Base-by-base conservation (phyloP, 1,284 basidiomycete species). In the Ceratobasidium sp. region DNA sequence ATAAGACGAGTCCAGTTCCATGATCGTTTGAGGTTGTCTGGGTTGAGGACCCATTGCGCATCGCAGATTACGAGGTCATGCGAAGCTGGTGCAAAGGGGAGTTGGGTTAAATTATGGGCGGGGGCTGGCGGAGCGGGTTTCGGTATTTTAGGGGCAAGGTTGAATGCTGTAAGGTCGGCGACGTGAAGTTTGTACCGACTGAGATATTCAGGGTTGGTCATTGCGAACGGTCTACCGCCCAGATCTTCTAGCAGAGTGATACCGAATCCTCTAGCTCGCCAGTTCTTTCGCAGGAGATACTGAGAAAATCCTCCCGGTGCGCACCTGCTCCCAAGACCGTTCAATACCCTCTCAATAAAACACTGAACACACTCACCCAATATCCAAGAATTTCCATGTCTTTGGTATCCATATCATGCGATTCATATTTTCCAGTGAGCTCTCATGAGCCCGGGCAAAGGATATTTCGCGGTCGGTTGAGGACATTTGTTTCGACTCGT, bases 11-110 rank as follows among this genome's bases (percentile, higher is more conserved):
- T 74, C 54, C 76, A 69, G 65, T 72, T 75, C 43, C 62, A 65
- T 4, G 62, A 38, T 1, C 62, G 62, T 13, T 42, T 34, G 8
- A 54, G 13, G 6, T 60, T 64, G 5, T 70, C 68, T 15, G 54
- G 47, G 35, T 72, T 75, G 47, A 77, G 78, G 7, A 80, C 71
- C 2, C 75, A 76, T 64, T 78, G 78, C 3, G 75, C 78, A 62
- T 79, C 80, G 57, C 79, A 75, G 20, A 79, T 65, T 8, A 79
- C 77, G 13, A 80, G 71, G 65, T 76, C 73, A 60, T 76, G 78
- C 8, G 62, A 62, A 1, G 70, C 45, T 1, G 67, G 49, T 32
- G 70, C 58, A 3, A 74, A 56, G 20, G 53, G 68, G 12, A 64
- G 68, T 1, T 60, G 42, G 25, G 22, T 6, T 4, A 34, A 35